phyloP scores from a whole-genome alignment of 2,329 filamentous ascomycete genomes.

The Rhinocladiella mackenziei region DNA sequence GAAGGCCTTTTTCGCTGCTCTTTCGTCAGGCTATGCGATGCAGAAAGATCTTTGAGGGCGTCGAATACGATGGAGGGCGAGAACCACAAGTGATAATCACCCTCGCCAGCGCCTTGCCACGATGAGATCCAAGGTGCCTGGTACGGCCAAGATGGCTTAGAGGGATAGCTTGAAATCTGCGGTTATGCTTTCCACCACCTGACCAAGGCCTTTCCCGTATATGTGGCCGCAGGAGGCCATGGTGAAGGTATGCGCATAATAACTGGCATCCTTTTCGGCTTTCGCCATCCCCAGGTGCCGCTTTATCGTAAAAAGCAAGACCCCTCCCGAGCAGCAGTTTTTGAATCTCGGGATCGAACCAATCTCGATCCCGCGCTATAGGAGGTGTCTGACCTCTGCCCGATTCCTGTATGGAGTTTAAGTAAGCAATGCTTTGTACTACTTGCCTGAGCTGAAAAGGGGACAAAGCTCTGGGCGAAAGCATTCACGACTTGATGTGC shows the following conservation, averaged over 20 bases:
- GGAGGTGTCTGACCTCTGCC: too few species aligned
- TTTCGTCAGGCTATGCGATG: slow-evolving; percentile 9
- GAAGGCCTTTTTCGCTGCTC: not conserved
- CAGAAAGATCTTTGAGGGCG: slow-evolving; percentile 8
- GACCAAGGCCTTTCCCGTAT: slow-evolving; percentile 29
- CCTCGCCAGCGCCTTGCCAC: slow-evolving; percentile 14
- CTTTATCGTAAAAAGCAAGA: slow-evolving; percentile 21
- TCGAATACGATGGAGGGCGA: slow-evolving; percentile 23
- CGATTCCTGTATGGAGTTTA: too few species aligned
- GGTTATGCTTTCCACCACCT: slow-evolving; percentile 15
- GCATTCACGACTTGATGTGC: slow-evolving; percentile 22
- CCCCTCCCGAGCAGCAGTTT: slow-evolving; percentile 27
- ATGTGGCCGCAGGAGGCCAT: slow-evolving; percentile 31
- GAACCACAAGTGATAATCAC: too few species aligned
- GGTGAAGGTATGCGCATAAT: slow-evolving; percentile 28
- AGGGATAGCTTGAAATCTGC: slow-evolving; percentile 13
- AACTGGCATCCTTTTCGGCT: slow-evolving; percentile 28
- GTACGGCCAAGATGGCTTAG: too few species aligned
- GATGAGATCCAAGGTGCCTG: slow-evolving; percentile 12
- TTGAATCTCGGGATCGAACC: slow-evolving; percentile 17
- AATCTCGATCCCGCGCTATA: too few species aligned
- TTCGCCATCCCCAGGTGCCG: slow-evolving; percentile 27
- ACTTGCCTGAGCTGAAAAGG: slow-evolving; percentile 12
- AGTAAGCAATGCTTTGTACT: not conserved
- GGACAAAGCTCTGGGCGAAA: slow-evolving; percentile 23